Evolutionary conservation across 495 filamentous ascomycete genomes (phyloP), one percentile per base, ranked within the genome.

Genomic region (Aspergillus ostianus): DNA sequence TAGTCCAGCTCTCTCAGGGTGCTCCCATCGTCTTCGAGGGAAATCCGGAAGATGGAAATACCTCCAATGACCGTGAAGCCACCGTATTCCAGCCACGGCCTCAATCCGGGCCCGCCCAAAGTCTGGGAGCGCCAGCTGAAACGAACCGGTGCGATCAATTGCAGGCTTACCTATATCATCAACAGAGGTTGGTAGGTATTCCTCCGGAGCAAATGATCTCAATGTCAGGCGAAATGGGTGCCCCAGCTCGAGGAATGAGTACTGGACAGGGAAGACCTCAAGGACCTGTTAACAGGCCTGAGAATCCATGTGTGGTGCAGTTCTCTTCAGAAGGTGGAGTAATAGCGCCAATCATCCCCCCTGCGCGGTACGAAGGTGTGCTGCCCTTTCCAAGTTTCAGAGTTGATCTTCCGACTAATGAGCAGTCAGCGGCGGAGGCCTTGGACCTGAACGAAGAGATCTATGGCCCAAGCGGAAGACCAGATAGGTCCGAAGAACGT

Each of bases 101-200:
- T 15, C 36, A 15, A 41, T 1, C 9, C 10, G 36, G 4, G 36
- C 13, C 13, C 13, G 36, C 0, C 15, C 8, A 13, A 41, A 12
- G 15, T 10, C 2, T 8, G 32, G 32, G 12, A 36, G 2, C 12
- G 13, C 5, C 30, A 32, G 30, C 3, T 41, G 13, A 17, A 15
- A 15, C 36, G 12, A 15, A 41, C 13, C 36, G 15, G 1, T 6
- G 13, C 36, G 53, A 41, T 1, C 21, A 63, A n/a, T 56, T 75
- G 9, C 70, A 74, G 48, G 60, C 53, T 10, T 72, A 67, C 45
- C 64, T 77, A n/a, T 55, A 76, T 23, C 66, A 65, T 8, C 65
- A 71, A 56, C 74, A 77, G 53, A 47, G 65, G 1, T 5, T 72
- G 3, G 73, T 63, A 3, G 74, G 74, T 15, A 68, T 77, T 27